Evolutionary conservation across 2,329 filamentous ascomycete species (phyloP), one percentile per base, ranked within the genome.

Genomic region (Rhinocladiella similis): DNA sequence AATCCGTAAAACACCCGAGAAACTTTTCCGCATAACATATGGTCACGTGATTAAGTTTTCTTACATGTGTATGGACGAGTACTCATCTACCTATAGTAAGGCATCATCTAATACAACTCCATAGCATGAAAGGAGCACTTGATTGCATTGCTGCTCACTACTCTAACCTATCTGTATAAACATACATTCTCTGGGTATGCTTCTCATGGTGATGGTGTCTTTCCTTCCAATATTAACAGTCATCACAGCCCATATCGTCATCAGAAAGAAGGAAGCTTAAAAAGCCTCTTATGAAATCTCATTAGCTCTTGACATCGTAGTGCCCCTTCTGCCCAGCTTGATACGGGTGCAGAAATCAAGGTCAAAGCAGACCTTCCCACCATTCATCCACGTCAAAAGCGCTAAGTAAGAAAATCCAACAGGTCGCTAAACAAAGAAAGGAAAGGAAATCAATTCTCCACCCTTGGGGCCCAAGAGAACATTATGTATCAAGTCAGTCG

Each of bases 221-320:
- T 41, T 10, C 16, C 54, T 16, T 16, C 38, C 47, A 60, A 54
- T 60, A 60, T 27, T 52, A 46, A 54, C 47, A 43, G 42, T 62
- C 59, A 53, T 62, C 38, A 52, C 56, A 59, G 39, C 45, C 53
- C 59, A 62, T 62, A 55, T 62, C 59, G 47, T 62, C 59, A 52
- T 62, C 20, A 58, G 19, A 56, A 49, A 45, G 20, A n/a, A 46
- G 18, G n/a, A 54, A 48, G 22, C 54, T 45, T 41, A 19, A 54
- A 27, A 43, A 50, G 38, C 51, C 50, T 38, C 22, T n/a, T 19
- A 25, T 36, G 42, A 33, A 46, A 59, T 59, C 19, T 62, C 59
- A 55, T 62, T 55, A 55, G 47, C 53, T 59, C 59, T 62, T 62
- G 53, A 54, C 51, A 54, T 62, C 59, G 53, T 62, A 53, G 22